Conservation (phyloP, 2,329 filamentous ascomycete species). For the Aciculosporium take region DNA sequence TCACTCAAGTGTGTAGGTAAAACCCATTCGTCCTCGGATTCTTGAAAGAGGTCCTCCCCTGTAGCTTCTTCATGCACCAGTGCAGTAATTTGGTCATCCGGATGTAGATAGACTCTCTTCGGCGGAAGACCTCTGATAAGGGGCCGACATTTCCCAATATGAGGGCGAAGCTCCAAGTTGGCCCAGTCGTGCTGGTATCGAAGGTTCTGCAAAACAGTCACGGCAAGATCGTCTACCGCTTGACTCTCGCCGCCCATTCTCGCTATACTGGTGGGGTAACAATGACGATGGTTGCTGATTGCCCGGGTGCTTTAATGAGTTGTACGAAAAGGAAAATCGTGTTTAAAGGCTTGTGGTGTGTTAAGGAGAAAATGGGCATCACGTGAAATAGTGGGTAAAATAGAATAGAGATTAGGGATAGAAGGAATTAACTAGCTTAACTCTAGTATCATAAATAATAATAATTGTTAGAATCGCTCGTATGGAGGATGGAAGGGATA, state of each 20-base stretch:
- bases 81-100: conserved; percentile 66
- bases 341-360: too few relatives aligned
- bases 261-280: not conserved
- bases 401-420: too few relatives aligned
- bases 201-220: conserved; percentile 53
- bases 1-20: conserved; percentile 59
- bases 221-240: conserved; percentile 13
- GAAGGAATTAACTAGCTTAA: too few relatives aligned
- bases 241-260: not conserved
- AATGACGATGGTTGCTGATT: not conserved
- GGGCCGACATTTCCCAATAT: conserved; percentile 34
- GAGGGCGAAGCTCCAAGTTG: conserved; percentile 39
- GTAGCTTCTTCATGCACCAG: conserved; percentile 44
- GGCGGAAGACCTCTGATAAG: conserved; percentile 62
- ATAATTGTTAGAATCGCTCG: too few relatives aligned
- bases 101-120: conserved; percentile 60
- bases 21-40: conserved; percentile 59
- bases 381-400: too few relatives aligned
- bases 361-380: too few relatives aligned
- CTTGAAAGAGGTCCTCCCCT: conserved; percentile 30
- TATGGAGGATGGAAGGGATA: too few relatives aligned
- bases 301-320: not conserved
- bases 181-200: conserved; percentile 65
- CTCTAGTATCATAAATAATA: too few relatives aligned
- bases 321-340: too few relatives aligned